Conservation (phyloP, 2,329 filamentous ascomycete species). For the Fusarium subglutinans region DNA sequence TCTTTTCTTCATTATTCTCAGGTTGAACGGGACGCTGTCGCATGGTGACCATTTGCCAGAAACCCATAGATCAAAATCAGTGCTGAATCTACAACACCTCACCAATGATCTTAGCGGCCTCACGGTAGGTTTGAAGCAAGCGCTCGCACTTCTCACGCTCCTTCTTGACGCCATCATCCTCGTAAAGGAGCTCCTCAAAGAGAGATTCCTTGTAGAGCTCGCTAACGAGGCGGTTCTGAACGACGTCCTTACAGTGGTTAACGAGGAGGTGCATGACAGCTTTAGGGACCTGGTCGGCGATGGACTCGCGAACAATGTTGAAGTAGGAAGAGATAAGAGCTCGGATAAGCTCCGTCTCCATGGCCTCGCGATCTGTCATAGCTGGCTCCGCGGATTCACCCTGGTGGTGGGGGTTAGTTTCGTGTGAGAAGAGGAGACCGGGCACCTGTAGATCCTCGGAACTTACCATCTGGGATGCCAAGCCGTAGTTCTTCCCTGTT, state of each 20-base stretch:
- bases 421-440: conserved; percentile 15
- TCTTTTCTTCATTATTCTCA: conserved; percentile 34
- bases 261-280: conserved; percentile 98
- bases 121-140: conserved; percentile 92
- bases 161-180: conserved; percentile 96
- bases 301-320: conserved; percentile 98
- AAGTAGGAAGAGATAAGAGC: conserved; percentile 98
- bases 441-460: conserved; percentile 9
- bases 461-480: conserved; percentile 69
- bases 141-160: conserved; percentile 99
- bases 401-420: conserved; percentile 49
- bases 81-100: conserved; percentile 77
- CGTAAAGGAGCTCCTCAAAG: conserved; percentile 93
- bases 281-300: conserved; percentile 97
- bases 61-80: neutral
- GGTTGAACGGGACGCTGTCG: conserved; percentile 24
- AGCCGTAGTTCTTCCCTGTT: conserved; percentile 50
- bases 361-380: conserved; percentile 92
- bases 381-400: conserved; percentile 77
- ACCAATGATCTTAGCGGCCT: conserved; percentile 97
- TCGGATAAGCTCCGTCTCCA: conserved; percentile 97
- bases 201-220: conserved; percentile 92
- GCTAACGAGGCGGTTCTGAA: conserved; percentile 95
- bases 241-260: conserved; percentile 97
- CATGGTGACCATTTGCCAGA: conserved; percentile 10